Conservation (phyloP, 768 basidiomycete species). For the Trametes cinnabarina region DNA sequence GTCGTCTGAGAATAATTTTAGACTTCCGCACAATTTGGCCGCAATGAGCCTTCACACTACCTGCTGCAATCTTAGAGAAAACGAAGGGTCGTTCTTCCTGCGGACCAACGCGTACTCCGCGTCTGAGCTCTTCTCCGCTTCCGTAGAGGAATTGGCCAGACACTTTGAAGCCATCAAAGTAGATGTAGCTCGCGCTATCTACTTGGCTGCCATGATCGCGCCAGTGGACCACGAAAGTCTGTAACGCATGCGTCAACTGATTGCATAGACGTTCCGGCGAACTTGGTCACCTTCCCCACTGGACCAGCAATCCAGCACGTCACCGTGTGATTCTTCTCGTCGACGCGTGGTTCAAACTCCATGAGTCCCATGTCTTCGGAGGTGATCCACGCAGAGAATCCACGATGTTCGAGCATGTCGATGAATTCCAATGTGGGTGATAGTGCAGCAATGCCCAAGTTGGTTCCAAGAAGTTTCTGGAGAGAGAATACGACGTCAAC, state of each 20-base stretch:
- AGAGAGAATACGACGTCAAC: no score
- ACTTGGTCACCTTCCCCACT: conserved; percentile 47
- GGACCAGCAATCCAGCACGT: conserved; percentile 71
- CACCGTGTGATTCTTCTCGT: conserved; percentile 42
- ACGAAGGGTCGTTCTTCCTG: conserved; percentile 58
- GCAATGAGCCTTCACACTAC: conserved; percentile 29
- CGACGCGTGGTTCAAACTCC: conserved; percentile 56
- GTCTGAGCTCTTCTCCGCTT: conserved; percentile 49
- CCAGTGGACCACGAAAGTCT: conserved; percentile 67
- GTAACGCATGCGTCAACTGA: neutral
- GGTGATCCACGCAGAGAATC: conserved; percentile 70
- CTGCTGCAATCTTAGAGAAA: conserved; percentile 44
- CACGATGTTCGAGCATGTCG: conserved; percentile 45
- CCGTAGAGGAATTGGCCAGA: conserved; percentile 65
- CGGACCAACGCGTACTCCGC: conserved; percentile 50
- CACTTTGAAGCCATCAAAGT: conserved; percentile 60
- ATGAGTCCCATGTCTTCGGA: conserved; percentile 47
- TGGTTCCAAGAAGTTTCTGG: no score
- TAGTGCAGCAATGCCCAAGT: no score
- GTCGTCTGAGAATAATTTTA: neutral
- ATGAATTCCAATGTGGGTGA: no score
- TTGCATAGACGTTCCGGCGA: neutral
- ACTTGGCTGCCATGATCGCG: conserved; percentile 53
- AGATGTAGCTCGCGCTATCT: conserved; percentile 58
- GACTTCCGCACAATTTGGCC: neutral